Evolutionary conservation across 352 stramenopile genomes (phyloP), one percentile per base, ranked within the genome.

Genomic region (Phytophthora citrophthora): DNA sequence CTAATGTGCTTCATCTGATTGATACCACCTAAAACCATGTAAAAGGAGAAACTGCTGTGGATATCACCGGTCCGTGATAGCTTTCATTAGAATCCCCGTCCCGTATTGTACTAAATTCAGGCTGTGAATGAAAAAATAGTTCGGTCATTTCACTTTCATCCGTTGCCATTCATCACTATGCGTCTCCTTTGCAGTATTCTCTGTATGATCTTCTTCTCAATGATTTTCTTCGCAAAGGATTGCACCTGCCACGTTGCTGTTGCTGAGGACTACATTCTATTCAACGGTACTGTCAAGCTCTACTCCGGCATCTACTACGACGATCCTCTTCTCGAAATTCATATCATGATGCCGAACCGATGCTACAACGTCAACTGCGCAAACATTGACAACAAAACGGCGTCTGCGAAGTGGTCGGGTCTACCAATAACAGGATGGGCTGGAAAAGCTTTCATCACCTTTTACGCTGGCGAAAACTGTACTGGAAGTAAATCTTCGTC

Each of bases 351-450:
- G 16, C 59, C 59, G 0, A 66, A 66, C 9, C 39, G 41, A 7
- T 74, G 65, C 60, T 74, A 67, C 54, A 70, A 66, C 43, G 10
- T 74, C 27, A 70, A 55, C 47, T 74, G 65, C 36, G 38, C 27
- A 9, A 32, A 49, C 5, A 54, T 74, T 61, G 47, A 70, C 59
- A 61, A 74, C 47, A 46, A 47, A 8, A 41, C 47, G 0, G 13
- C 41, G 11, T 74, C 65, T 5, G 51, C 64, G 5, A 36, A 50
- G 20, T 74, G 65, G 65, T 54, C 51, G 1, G 54, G 48, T 3
- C 60, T 68, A 4, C 60, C 60, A 16, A 57, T 13, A 8, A 63
- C 61, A 6, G 61, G 36, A 8, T 29, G 34, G 18, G 51, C 27
- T 3, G 59, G 52, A 0, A 61, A 54, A n/a, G 60, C 60, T 13